These are phyloP conservation scores for Leccinum arenicola DNA, from an alignment of 768 basidiomycete species.

Conservation along the genomic window DNA sequence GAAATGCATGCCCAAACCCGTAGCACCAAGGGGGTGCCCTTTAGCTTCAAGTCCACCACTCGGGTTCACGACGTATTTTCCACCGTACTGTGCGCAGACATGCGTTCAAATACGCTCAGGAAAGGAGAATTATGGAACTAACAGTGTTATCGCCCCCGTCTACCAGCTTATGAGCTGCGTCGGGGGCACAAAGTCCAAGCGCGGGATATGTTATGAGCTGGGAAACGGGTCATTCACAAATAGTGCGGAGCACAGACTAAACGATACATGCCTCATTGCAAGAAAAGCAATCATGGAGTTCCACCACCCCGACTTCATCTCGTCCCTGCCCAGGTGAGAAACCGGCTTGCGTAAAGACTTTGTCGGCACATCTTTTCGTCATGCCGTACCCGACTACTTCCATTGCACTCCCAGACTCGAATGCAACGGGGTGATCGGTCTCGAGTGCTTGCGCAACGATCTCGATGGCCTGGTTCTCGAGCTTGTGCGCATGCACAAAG, in stretches of 20 bases:
- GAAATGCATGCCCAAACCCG: slow-evolving; percentile 84
- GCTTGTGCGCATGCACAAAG: slow-evolving; percentile 66
- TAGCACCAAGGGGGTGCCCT: slow-evolving; percentile 82
- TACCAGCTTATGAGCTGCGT: slow-evolving; percentile 71
- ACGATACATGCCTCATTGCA: slow-evolving; percentile 61
- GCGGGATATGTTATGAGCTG: slow-evolving; percentile 83
- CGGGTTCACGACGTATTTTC: slow-evolving; percentile 82
- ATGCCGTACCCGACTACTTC: slow-evolving; percentile 80
- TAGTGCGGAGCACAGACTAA: not conserved
- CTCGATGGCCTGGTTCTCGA: slow-evolving; percentile 87
- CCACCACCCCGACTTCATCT: slow-evolving; percentile 78
- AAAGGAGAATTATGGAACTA: slow-evolving; percentile 16
- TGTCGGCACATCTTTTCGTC: slow-evolving; percentile 65
- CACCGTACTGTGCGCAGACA: slow-evolving; percentile 56
- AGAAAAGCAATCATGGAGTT: slow-evolving; percentile 86
- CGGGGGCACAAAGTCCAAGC: slow-evolving; percentile 62
- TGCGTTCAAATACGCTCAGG: not conserved
- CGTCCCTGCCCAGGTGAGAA: slow-evolving; percentile 60
- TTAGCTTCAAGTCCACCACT: slow-evolving; percentile 88
- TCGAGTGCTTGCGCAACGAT: slow-evolving; percentile 63
- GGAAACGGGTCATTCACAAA: not conserved
- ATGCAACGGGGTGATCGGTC: slow-evolving; percentile 65
- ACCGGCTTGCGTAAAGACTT: slow-evolving; percentile 70
- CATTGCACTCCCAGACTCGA: slow-evolving; percentile 69
- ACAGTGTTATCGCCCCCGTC: slow-evolving; percentile 80